These are phyloP conservation scores for Leptosphaerulina australis DNA, from an alignment of 2,329 filamentous ascomycete species.

Conservation along the genomic window DNA sequence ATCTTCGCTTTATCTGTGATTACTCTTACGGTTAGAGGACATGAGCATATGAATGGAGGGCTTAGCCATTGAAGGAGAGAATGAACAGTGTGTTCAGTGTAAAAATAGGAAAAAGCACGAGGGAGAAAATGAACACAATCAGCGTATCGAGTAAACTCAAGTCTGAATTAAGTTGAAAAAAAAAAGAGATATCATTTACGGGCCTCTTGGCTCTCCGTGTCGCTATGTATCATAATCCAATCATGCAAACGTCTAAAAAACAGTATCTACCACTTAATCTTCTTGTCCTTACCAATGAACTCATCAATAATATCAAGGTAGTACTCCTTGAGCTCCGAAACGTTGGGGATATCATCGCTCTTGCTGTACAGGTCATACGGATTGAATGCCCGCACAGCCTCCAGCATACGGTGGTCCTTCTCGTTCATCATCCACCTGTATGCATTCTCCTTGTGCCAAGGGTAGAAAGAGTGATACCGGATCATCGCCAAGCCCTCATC, in stretches of 20 bases:
- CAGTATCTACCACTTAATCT: slow-evolving; percentile 68
- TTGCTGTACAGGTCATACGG: slow-evolving; percentile 93
- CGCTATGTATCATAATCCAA: slow-evolving; percentile 12
- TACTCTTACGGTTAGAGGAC: too few species aligned
- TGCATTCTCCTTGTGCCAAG: slow-evolving; percentile 83
- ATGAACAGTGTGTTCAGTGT: too few species aligned
- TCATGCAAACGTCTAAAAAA: background rate
- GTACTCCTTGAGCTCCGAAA: slow-evolving; percentile 79
- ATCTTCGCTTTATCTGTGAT: too few species aligned
- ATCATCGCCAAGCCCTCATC: slow-evolving; percentile 90
- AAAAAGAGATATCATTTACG: slow-evolving; percentile 7
- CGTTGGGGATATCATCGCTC: slow-evolving; percentile 78
- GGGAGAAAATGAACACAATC: too few species aligned
- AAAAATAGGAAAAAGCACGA: too few species aligned
- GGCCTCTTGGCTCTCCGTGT: slow-evolving; percentile 23
- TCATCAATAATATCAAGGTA: slow-evolving; percentile 77
- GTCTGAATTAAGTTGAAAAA: too few species aligned
- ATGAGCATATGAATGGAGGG: too few species aligned
- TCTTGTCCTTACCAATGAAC: slow-evolving; percentile 68
- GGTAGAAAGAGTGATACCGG: slow-evolving; percentile 90
- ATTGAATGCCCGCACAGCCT: slow-evolving; percentile 84
- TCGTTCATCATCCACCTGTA: slow-evolving; percentile 84
- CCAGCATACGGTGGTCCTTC: slow-evolving; percentile 79
- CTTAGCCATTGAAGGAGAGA: too few species aligned
- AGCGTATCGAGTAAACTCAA: too few species aligned